Evolutionary conservation across 2,329 filamentous ascomycete genomes (phyloP), one percentile per base, ranked within the genome.

Genomic region (Monosporascus sp.): DNA sequence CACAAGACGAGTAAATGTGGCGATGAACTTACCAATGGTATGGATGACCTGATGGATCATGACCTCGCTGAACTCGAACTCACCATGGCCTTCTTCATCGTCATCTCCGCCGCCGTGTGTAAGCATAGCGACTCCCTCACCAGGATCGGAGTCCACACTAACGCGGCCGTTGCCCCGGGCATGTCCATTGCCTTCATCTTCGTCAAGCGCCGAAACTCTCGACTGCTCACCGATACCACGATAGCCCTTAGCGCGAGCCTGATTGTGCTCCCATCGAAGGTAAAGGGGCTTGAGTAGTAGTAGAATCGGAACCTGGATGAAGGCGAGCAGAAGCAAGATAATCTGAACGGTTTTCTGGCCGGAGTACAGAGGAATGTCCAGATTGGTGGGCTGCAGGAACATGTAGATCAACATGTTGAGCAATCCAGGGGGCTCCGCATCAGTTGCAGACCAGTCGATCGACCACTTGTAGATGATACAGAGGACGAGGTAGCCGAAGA

Each of bases 1-100:
- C 17, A 41, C 49, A 46, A 37, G 19, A 47, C 37, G 5, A 9
- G 27, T 34, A 37, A 38, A 19, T 55, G n/a, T 2, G 24, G 49
- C 17, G 6, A 38, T 14, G 26, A 20, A 74, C 87, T 73, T 85
- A 93, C 90, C 91, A 66, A 97, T 97, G 19, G 93, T 97, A 77
- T 97, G 95, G 67, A 99, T 99, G 69, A 97, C 85, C 73, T 99
- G 94, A 75, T 99, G 94, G 68, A 99, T 99, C 91, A 99, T 97
- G 59, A 91, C 83, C 71, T 99, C 94, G 56, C 88, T 84, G 70
- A 99, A 99, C 64, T 99, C 94, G 70, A 99, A 99, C 69, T 99
- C 94, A 66, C 94, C 92, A 63, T 97, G 90, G 62, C 92, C 92
- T 48, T 90, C 90, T 44, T 80, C 81, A 34, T 85, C 86, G 52